phyloP scores from a whole-genome alignment of 495 filamentous ascomycete species.

The Parathielavia hyrcaniae region DNA sequence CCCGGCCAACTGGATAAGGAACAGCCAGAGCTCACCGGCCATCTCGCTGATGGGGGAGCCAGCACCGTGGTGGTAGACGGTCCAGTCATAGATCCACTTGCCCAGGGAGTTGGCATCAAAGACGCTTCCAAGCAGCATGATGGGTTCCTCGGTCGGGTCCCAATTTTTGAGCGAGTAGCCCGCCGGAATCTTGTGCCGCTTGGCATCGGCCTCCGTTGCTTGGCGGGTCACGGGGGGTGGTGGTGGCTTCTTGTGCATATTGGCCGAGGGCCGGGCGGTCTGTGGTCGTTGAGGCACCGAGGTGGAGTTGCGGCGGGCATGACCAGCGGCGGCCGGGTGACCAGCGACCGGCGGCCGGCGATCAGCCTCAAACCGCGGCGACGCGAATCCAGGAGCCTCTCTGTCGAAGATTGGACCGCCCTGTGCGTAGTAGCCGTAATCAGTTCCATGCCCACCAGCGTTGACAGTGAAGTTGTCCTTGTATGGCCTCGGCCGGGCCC shows the following conservation, averaged over 20 bases:
- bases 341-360: constrained; percentile 27
- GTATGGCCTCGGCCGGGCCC: constrained; percentile 37
- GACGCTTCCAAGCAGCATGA: constrained; percentile 88
- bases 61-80: constrained; percentile 82
- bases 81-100: constrained; percentile 99
- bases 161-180: constrained; percentile 98
- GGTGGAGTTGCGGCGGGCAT: constrained; percentile 41
- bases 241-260: constrained; percentile 34
- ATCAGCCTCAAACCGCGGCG: constrained; percentile 40
- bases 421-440: constrained; percentile 51
- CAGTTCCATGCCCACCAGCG: constrained; percentile 50
- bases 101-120: constrained; percentile 97
- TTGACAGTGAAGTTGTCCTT: constrained; percentile 37
- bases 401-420: constrained; percentile 37
- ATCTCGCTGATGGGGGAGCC: constrained; percentile 84
- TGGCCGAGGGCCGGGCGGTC: constrained; percentile 39
- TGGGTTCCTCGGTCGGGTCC: constrained; percentile 88
- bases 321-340: constrained; percentile 19
- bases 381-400: constrained; percentile 39
- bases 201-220: constrained; percentile 82
- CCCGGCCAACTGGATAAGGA: constrained; percentile 90
- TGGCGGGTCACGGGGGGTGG: constrained; percentile 41
- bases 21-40: constrained; percentile 90
- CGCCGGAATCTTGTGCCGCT: constrained; percentile 70
- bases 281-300: constrained; percentile 39